Evolutionary conservation across 345 rosid genomes (phyloP).

Genomic region (Eucalyptus dawsonii): DNA sequence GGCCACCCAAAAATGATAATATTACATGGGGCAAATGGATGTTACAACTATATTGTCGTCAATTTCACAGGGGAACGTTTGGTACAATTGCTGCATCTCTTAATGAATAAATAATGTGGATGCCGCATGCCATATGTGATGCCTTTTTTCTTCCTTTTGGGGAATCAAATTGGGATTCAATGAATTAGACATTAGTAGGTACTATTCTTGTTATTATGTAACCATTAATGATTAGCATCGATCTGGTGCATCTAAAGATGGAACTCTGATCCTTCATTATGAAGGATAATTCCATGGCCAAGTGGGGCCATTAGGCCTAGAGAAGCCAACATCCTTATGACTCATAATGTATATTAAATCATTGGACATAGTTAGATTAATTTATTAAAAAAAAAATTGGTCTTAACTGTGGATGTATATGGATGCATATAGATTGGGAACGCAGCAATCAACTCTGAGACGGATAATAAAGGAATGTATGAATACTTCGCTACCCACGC

Average conservation of each 20-base stretch:
- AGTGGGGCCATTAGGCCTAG: background rate
- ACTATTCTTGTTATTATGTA: background rate
- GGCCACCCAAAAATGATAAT: too few species aligned
- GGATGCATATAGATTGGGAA: slow-evolving; percentile 52
- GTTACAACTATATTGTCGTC: background rate
- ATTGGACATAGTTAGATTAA: background rate
- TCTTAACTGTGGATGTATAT: background rate
- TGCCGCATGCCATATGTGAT: background rate
- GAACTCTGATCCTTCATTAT: background rate
- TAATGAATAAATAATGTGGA: background rate
- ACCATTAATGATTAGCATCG: background rate
- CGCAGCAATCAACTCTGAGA: slow-evolving; percentile 62
- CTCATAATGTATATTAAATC: background rate
- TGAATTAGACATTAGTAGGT: background rate
- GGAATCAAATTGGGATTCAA: background rate
- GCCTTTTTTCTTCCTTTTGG: background rate
- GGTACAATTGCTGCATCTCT: background rate
- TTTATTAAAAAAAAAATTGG: too few species aligned
- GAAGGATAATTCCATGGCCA: background rate
- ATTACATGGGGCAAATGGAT: too few species aligned
- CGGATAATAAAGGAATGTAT: slow-evolving; percentile 55
- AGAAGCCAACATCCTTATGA: background rate
- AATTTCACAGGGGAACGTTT: background rate
- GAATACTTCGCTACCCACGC: slow-evolving; percentile 5
- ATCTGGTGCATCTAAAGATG: background rate